These are phyloP conservation scores for Boletus semigastroideus DNA, from an alignment of 1,284 basidiomycete genomes.

Conservation along the genomic window DNA sequence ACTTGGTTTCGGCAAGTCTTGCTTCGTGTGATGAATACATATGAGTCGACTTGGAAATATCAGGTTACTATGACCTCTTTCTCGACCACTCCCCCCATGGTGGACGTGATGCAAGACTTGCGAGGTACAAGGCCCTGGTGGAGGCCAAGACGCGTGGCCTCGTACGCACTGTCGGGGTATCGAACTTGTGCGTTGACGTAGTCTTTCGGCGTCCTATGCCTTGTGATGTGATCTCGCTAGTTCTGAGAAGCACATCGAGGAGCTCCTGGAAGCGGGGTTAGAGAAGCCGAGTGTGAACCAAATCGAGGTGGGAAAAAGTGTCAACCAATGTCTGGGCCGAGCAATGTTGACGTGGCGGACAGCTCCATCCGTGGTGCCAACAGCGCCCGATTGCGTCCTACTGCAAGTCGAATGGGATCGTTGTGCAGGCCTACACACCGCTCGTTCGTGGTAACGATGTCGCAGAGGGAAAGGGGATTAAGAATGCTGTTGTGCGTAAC, in stretches of 20 bases:
- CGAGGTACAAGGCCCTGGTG: constrained; percentile 45
- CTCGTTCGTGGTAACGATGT: constrained; percentile 39
- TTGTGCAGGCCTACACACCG: constrained; percentile 54
- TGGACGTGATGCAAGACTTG: constrained; percentile 43
- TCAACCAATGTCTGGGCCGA: background rate
- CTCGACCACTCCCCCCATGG: constrained; percentile 56
- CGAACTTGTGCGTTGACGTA: constrained; percentile 51
- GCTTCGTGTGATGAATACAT: background rate
- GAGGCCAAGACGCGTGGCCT: constrained; percentile 50
- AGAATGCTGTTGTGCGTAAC: constrained; percentile 35
- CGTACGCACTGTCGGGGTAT: constrained; percentile 57
- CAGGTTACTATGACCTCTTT: constrained; percentile 59
- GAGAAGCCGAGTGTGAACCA: constrained; percentile 53
- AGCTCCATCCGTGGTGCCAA: constrained; percentile 58
- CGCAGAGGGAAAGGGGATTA: constrained; percentile 30
- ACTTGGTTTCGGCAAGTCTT: constrained; percentile 34
- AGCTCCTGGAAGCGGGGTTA: constrained; percentile 40
- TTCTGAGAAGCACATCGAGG: constrained; percentile 42
- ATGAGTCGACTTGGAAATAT: background rate
- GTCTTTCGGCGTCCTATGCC: background rate
- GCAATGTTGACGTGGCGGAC: constrained; percentile 1
- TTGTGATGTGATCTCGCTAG: constrained; percentile 9
- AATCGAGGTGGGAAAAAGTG: constrained; percentile 38
- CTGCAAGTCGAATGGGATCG: constrained; percentile 46
- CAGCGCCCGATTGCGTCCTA: constrained; percentile 50